Evolutionary conservation across 495 filamentous ascomycete genomes (phyloP).

Genomic region (Neurospora sp.): DNA sequence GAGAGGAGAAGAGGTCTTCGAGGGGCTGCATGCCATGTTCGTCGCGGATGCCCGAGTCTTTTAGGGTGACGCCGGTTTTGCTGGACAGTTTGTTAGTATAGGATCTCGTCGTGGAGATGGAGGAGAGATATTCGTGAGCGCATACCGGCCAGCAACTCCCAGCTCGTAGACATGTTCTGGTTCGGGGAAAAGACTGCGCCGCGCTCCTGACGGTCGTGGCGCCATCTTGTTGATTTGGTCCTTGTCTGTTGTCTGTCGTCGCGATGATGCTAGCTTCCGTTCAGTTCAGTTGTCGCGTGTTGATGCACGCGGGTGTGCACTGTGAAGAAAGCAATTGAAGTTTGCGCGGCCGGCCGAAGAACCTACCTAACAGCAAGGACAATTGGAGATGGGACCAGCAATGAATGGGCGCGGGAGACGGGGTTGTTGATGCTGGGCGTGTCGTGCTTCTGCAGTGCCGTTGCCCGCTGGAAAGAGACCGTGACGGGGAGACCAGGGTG

Average conservation of each 20-base stretch:
- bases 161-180: slow-evolving; percentile 38
- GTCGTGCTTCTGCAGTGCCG: background rate
- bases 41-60: slow-evolving; percentile 72
- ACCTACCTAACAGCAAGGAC: background rate
- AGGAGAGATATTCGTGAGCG: background rate
- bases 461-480: background rate
- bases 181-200: slow-evolving; percentile 24
- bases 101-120: background rate
- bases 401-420: background rate
- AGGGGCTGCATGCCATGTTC: slow-evolving; percentile 86
- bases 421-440: background rate
- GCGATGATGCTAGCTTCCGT: background rate
- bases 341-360: background rate
- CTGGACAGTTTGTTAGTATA: slow-evolving; percentile 11
- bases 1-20: slow-evolving; percentile 81
- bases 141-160: slow-evolving; percentile 41
- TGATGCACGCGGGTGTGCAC: background rate
- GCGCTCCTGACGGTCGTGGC: slow-evolving; percentile 25
- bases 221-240: slow-evolving; percentile 16
- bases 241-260: background rate
- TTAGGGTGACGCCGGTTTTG: slow-evolving; percentile 75
- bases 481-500: background rate
- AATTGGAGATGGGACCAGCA: background rate
- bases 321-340: background rate
- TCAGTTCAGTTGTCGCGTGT: background rate